Percentiles rank a stretch among this genome's conserved stretches.
phyloP scores from a whole-genome alignment of 768 basidiomycete species.

The Leucocoprinus sp. region DNA sequence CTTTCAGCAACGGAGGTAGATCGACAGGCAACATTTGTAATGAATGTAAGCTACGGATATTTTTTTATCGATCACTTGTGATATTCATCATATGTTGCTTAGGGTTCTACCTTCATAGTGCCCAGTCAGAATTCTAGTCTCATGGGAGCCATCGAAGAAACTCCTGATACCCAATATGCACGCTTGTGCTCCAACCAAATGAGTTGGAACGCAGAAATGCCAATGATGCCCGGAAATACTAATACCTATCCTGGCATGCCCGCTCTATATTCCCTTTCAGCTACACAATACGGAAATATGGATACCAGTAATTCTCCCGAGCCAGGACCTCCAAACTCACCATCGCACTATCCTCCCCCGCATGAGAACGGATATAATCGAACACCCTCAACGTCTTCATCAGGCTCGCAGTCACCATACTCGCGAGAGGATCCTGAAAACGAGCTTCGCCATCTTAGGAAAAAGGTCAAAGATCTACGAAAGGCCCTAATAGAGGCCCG shows the following conservation, averaged over 20 bases:
- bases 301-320: slow-evolving; percentile 32
- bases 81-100: not conserved
- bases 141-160: slow-evolving; percentile 59
- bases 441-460: slow-evolving; percentile 49
- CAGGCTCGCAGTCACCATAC: slow-evolving; percentile 8
- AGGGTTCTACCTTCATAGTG: slow-evolving; percentile 3
- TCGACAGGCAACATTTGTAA: slow-evolving; percentile 22
- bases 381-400: not conserved
- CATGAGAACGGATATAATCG: slow-evolving; percentile 8
- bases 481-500: slow-evolving; percentile 19
- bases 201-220: slow-evolving; percentile 9
- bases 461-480: slow-evolving; percentile 47
- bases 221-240: slow-evolving; percentile 7
- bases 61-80: not conserved
- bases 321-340: slow-evolving; percentile 28
- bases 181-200: slow-evolving; percentile 12
- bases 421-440: slow-evolving; percentile 25
- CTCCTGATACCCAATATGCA: slow-evolving; percentile 19
- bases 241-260: slow-evolving; percentile 14
- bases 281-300: slow-evolving; percentile 18
- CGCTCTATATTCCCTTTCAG: slow-evolving; percentile 14
- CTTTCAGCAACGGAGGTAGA: slow-evolving; percentile 28
- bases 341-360: slow-evolving; percentile 18
- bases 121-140: slow-evolving; percentile 36
- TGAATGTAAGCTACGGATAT: slow-evolving; percentile 16